Conservation (phyloP, 2,329 filamentous ascomycete species). For the Cladophialophora chaetospira region DNA sequence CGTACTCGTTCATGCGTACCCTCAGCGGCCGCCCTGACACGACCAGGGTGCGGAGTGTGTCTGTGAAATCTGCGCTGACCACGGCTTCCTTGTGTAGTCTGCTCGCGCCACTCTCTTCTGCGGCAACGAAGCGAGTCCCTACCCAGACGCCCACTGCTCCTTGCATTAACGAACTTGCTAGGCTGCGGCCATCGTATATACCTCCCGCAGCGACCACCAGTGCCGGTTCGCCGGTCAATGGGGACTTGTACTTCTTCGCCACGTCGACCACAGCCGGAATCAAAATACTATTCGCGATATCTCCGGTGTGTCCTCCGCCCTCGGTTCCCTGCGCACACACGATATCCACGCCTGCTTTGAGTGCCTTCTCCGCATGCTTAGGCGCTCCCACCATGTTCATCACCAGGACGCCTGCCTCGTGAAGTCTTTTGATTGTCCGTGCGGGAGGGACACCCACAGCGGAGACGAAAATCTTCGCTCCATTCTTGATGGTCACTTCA, state of each 20-base stretch:
- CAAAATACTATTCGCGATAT: constrained; percentile 81
- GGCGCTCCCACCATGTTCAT: constrained; percentile 99
- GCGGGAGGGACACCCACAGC: constrained; percentile 85
- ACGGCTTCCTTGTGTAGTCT: constrained; percentile 82
- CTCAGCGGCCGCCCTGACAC: constrained; percentile 79
- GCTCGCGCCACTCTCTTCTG: constrained; percentile 76
- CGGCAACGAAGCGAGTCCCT: constrained; percentile 87
- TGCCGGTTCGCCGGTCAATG: constrained; percentile 69
- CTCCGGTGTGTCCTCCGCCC: constrained; percentile 89
- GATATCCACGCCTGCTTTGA: constrained; percentile 84
- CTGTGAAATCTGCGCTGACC: constrained; percentile 74
- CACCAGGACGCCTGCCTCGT: constrained; percentile 75
- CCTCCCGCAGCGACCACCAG: constrained; percentile 89
- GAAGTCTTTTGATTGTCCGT: constrained; percentile 72
- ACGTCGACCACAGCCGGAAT: constrained; percentile 87
- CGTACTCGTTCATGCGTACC: constrained; percentile 80
- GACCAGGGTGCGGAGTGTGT: constrained; percentile 80
- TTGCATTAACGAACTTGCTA: constrained; percentile 83
- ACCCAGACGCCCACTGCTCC: constrained; percentile 92
- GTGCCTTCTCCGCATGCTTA: constrained; percentile 84
- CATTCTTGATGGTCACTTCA: constrained; percentile 79
- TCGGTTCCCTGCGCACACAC: constrained; percentile 92
- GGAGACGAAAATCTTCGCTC: constrained; percentile 81
- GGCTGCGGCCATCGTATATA: constrained; percentile 75
- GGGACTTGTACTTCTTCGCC: constrained; percentile 69